These are phyloP conservation scores for Aureobasidium sp. DNA, from an alignment of 2,329 filamentous ascomycete species.

Conservation along the genomic window DNA sequence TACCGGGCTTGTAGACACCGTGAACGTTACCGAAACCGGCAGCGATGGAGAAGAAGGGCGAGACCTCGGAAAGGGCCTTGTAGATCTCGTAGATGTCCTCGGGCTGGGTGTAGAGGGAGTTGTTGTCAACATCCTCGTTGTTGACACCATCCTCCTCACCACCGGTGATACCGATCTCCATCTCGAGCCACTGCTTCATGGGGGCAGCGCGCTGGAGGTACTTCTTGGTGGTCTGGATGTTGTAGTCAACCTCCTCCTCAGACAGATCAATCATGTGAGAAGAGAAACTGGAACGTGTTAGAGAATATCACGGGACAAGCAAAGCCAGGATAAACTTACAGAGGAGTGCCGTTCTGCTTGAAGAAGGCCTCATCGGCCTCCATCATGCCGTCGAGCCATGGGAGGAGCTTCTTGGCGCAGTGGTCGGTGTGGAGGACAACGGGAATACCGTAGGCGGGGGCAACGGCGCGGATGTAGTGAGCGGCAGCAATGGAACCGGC, in stretches of 20 bases:
- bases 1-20: conserved; percentile 97
- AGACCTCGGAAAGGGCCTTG: conserved; percentile 76
- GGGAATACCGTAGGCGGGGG: conserved; percentile 80
- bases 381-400: conserved; percentile 94
- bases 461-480: conserved; percentile 85
- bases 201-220: conserved; percentile 92
- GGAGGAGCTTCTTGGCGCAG: conserved; percentile 98
- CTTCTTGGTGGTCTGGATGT: conserved; percentile 84
- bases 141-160: conserved; percentile 98
- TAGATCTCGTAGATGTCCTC: conserved; percentile 93
- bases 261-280: conserved; percentile 98
- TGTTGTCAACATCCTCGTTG: conserved; percentile 97
- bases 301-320: not conserved
- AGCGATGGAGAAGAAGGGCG: conserved; percentile 94
- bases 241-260: conserved; percentile 83
- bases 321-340: conserved; percentile 32
- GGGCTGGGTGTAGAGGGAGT: conserved; percentile 93
- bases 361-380: conserved; percentile 92
- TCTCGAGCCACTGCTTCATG: conserved; percentile 99
- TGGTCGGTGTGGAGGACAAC: conserved; percentile 96
- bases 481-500: conserved; percentile 81
- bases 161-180: conserved; percentile 94
- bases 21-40: conserved; percentile 98
- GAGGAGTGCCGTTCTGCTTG: conserved; percentile 84
- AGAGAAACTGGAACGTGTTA: conserved; percentile 51